Percentiles rank a stretch among this genome's conserved stretches.
These are phyloP conservation scores for Salix suchowensis DNA, from an alignment of 345 rosid species.

Conservation along the genomic window DNA sequence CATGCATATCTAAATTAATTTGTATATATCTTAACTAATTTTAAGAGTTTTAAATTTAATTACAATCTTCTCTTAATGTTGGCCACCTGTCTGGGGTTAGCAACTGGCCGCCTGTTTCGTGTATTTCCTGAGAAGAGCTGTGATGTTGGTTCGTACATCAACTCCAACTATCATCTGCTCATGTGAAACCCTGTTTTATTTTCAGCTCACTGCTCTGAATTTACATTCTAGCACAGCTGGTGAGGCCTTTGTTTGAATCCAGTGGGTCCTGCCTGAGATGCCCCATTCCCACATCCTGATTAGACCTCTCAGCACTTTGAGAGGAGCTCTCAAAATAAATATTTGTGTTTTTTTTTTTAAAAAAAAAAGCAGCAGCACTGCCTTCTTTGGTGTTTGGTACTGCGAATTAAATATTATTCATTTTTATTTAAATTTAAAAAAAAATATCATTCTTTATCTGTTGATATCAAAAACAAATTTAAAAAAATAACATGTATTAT, in stretches of 20 bases:
- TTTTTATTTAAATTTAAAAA: no score
- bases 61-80: no score
- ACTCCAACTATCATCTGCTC: background rate
- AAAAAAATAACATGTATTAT: no score
- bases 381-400: background rate
- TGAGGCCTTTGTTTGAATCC: constrained; percentile 6
- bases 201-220: background rate
- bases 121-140: background rate
- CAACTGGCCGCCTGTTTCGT: background rate
- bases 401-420: no score
- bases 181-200: background rate
- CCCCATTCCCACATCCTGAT: background rate
- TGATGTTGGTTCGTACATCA: background rate
- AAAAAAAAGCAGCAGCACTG: background rate
- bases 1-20: no score
- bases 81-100: no score
- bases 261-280: background rate
- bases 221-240: background rate
- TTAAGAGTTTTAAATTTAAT: accelerated
- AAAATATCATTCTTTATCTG: no score
- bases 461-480: no score
- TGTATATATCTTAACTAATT: no score
- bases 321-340: background rate
- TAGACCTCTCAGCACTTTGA: background rate
- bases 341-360: background rate